Evolutionary conservation across 257 asterid species (phyloP).

Genomic region (Avicennia marina): DNA sequence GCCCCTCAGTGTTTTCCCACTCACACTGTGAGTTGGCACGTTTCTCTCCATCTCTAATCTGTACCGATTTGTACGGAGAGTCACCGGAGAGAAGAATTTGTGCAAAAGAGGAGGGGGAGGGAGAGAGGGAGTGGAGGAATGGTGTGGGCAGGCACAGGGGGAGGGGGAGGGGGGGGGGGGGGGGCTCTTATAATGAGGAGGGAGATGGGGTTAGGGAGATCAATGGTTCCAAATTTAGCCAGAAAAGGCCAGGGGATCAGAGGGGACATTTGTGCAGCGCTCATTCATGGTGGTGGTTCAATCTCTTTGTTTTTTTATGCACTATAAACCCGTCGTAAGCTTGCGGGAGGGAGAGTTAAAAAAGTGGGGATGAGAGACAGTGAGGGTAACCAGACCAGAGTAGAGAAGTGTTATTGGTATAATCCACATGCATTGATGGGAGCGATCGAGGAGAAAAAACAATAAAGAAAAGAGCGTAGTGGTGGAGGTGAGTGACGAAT

Average conservation of each 20-base stretch:
- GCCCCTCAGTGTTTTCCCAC: too few species aligned
- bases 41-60: too few species aligned
- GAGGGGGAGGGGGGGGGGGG: conserved; percentile 14
- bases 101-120: conserved; percentile 17
- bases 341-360: conserved; percentile 20
- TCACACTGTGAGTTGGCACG: too few species aligned
- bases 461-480: background rate
- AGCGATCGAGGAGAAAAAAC: background rate
- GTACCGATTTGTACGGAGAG: too few species aligned
- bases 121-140: conserved; percentile 12
- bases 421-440: conserved; percentile 23
- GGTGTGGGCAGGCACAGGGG: conserved; percentile 19
- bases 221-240: conserved; percentile 32
- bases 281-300: conserved; percentile 32
- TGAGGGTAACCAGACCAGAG: background rate
- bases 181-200: conserved; percentile 20
- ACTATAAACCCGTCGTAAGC: background rate
- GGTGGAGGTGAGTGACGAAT: conserved; percentile 20
- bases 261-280: conserved; percentile 47
- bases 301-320: conserved; percentile 11
- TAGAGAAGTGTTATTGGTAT: too few species aligned
- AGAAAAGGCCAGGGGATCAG: conserved; percentile 18
- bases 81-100: too few species aligned
- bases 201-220: conserved; percentile 14
- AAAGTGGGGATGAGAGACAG: background rate